These are phyloP conservation scores for Hansenula lynferdii DNA, from an alignment of 1,139 yeast species.

Conservation along the genomic window DNA sequence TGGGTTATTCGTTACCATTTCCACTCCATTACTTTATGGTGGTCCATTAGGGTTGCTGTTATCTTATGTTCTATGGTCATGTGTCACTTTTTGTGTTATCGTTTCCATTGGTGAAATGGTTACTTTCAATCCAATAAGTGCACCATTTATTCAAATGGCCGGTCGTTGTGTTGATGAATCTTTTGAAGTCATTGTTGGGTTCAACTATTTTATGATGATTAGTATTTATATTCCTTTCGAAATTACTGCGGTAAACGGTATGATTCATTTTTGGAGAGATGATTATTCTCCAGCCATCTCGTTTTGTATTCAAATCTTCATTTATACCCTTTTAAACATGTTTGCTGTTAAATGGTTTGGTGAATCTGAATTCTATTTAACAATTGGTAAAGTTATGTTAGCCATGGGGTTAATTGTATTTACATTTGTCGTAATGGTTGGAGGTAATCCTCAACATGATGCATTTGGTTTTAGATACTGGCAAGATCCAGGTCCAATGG, in stretches of 20 bases:
- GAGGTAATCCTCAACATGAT: conserved; percentile 57
- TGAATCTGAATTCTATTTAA: conserved; percentile 60
- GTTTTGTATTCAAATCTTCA: conserved; percentile 46
- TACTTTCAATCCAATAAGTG: conserved; percentile 51
- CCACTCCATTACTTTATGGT: conserved; percentile 52
- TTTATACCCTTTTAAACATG: conserved; percentile 42
- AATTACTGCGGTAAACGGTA: conserved; percentile 72
- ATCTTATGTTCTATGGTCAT: conserved; percentile 45
- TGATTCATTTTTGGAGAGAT: conserved; percentile 51
- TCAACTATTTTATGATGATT: conserved; percentile 71
- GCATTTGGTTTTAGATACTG: conserved; percentile 59
- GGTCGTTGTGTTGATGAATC: conserved; percentile 62
- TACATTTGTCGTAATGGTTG: conserved; percentile 54
- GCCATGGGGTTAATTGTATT: conserved; percentile 59
- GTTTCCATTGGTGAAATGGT: conserved; percentile 74
- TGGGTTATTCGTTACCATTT: conserved; percentile 61
- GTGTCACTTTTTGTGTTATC: conserved; percentile 55
- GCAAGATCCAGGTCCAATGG: conserved; percentile 42
- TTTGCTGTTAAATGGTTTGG: conserved; percentile 74
- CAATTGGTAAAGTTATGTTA: conserved; percentile 56
- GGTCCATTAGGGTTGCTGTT: conserved; percentile 27
- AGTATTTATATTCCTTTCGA: conserved; percentile 72
- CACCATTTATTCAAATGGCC: conserved; percentile 51
- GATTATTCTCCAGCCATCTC: conserved; percentile 45
- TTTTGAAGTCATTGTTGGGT: conserved; percentile 68